phyloP scores from a whole-genome alignment of 2,329 filamentous ascomycete species.

The Fusarium sp. region DNA sequence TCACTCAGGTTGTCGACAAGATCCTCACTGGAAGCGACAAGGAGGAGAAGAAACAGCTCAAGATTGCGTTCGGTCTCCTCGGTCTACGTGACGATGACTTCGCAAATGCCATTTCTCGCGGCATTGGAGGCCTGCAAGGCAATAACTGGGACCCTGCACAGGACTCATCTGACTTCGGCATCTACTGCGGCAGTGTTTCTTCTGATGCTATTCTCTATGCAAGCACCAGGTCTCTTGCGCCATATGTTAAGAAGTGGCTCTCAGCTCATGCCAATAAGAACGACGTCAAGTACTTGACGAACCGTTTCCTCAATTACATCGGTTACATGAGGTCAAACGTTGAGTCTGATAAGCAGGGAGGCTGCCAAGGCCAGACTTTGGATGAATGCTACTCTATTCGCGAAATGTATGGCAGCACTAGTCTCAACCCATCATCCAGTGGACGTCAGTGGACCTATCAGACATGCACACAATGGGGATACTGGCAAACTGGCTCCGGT shows the following conservation, averaged over 20 bases:
- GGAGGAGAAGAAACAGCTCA: conserved; percentile 59
- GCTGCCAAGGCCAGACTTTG: conserved; percentile 42
- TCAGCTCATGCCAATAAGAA: conserved; percentile 53
- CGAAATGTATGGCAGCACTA: conserved; percentile 31
- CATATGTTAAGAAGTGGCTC: conserved; percentile 54
- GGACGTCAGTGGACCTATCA: conserved; percentile 63
- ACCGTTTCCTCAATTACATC: conserved; percentile 63
- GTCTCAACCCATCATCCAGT: conserved; percentile 30
- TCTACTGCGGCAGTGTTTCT: conserved; percentile 61
- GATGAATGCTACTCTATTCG: conserved; percentile 48
- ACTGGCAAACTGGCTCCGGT: conserved; percentile 77
- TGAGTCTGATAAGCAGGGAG: conserved; percentile 33
- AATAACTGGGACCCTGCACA: conserved; percentile 65
- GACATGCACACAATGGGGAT: conserved; percentile 77
- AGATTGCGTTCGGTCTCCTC: conserved; percentile 58
- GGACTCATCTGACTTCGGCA: conserved; percentile 54
- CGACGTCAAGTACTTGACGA: conserved; percentile 52
- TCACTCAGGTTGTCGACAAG: conserved; percentile 62
- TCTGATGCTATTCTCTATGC: conserved; percentile 55
- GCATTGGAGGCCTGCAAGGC: conserved; percentile 57
- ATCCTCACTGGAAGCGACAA: conserved; percentile 56
- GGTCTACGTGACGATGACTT: conserved; percentile 61
- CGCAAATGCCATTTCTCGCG: conserved; percentile 53
- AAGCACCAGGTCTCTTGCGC: conserved; percentile 49
- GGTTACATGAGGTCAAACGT: conserved; percentile 54